Conservation (phyloP, 768 basidiomycete species). For the Paxillus ammoniavirescens region DNA sequence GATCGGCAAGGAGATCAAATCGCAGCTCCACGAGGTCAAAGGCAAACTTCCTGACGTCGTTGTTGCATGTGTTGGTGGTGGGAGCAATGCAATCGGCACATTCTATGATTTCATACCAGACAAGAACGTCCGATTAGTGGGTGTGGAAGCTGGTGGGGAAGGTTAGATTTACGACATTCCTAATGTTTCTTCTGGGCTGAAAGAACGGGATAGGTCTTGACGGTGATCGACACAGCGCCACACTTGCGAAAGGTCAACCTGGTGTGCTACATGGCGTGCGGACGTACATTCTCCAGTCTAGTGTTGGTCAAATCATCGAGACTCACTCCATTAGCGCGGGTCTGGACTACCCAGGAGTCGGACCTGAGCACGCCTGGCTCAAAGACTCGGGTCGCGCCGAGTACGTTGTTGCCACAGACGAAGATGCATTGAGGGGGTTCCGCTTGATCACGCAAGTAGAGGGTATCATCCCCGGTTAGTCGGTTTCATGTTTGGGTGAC, state of each 20-base stretch:
- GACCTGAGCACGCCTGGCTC: slow-evolving; percentile 97
- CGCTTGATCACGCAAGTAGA: slow-evolving; percentile 87
- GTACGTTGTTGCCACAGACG: slow-evolving; percentile 91
- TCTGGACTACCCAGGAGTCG: slow-evolving; percentile 95
- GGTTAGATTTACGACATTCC: slow-evolving; percentile 44
- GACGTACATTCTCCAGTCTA: slow-evolving; percentile 91
- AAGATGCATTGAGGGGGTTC: slow-evolving; percentile 92
- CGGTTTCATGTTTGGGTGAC: neutral
- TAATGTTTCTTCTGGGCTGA: slow-evolving; percentile 9
- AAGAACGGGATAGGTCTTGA: slow-evolving; percentile 53
- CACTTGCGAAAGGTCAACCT: slow-evolving; percentile 84
- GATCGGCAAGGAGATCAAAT: slow-evolving; percentile 93
- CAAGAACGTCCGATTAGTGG: slow-evolving; percentile 79
- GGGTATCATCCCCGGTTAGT: slow-evolving; percentile 92
- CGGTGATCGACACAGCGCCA: slow-evolving; percentile 88
- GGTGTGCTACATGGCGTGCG: slow-evolving; percentile 96
- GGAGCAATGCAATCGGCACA: slow-evolving; percentile 95
- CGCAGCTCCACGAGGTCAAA: slow-evolving; percentile 64
- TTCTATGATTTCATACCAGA: slow-evolving; percentile 97
- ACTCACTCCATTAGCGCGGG: slow-evolving; percentile 98
- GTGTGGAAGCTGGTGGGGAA: slow-evolving; percentile 98
- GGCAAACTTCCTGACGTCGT: slow-evolving; percentile 93
- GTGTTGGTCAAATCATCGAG: slow-evolving; percentile 90
- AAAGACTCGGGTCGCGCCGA: slow-evolving; percentile 94
- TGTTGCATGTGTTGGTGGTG: slow-evolving; percentile 97